Evolutionary conservation across 2,329 filamentous ascomycete genomes (phyloP), one percentile per base, ranked within the genome.

Genomic region (Pseudocercospora pini-densiflorae): DNA sequence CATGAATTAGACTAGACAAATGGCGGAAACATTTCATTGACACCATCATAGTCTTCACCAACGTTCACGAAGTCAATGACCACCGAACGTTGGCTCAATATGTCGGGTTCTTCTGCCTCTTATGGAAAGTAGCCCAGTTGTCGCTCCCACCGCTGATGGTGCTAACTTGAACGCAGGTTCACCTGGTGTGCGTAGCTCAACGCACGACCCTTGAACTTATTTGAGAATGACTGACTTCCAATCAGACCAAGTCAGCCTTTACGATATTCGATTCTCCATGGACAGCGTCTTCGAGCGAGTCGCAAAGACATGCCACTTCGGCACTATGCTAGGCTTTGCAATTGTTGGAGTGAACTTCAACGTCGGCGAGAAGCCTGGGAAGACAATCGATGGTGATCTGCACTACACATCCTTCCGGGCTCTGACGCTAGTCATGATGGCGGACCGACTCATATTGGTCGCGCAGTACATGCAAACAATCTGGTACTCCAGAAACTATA

Each of bases 251-350:
- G 85, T 88, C 19, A 84, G 85, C 5, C 78, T 90, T 1, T 90
- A 88, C 75, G 89, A 91, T 75, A 85, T 90, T 36, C 87, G 89
- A 0, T 91, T 89, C 73, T 84, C 86, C 1, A 83, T 86, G 33
- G 89, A 91, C 75, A 88, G 85, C 45, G 81, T 90, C 43, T 88
- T 90, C 71, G 86, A 90, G 69, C 84, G 89, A 36, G 70, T 82
- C 21, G 85, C 84, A 67, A 87, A 88, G 72, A 85, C 83, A 1
- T 70, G 86, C 1, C 87, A 90, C 69, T 84, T 91, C 7, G 88
- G 84, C 27, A 85, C 87, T 47, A 88, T 91, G 85, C 82, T 89
- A 49, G 88, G 87, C 1, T 89, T 90, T 68, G 86, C 88, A 5
- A 86, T 89, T 36, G 84, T 88, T 7, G 87, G 86, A 12, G 31